phyloP scores from a whole-genome alignment of 2,329 filamentous ascomycete genomes.

The Elsinoe arachidis region DNA sequence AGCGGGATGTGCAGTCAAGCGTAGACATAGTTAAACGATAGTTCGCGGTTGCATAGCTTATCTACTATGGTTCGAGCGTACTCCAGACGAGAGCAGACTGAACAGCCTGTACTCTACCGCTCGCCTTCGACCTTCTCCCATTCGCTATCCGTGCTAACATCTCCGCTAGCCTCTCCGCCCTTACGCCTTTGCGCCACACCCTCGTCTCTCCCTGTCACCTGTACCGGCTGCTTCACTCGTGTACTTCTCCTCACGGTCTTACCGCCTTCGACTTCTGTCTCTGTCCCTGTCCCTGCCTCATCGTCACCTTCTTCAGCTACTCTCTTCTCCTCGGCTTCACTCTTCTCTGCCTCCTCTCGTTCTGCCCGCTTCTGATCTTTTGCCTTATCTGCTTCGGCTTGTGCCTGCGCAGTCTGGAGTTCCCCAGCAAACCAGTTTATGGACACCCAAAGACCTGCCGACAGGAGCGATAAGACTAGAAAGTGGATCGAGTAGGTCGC shows the following conservation, averaged over 20 bases:
- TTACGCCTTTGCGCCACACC: slow-evolving; percentile 14
- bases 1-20: not conserved
- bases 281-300: slow-evolving; percentile 41
- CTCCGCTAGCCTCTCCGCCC: slow-evolving; percentile 23
- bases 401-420: slow-evolving; percentile 39
- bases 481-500: slow-evolving; percentile 87
- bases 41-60: not conserved
- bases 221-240: slow-evolving; percentile 4
- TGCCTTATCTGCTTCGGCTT: slow-evolving; percentile 43
- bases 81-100: not conserved
- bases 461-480: slow-evolving; percentile 67
- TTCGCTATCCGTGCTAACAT: slow-evolving; percentile 73
- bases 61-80: not conserved
- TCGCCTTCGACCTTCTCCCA: slow-evolving; percentile 88
- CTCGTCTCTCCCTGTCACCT: not conserved
- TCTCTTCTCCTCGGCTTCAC: slow-evolving; percentile 28
- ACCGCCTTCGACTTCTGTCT: slow-evolving; percentile 25
- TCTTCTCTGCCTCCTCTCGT: slow-evolving; percentile 34
- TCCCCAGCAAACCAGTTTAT: slow-evolving; percentile 95
- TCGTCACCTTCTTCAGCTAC: slow-evolving; percentile 26
- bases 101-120: slow-evolving; percentile 23
- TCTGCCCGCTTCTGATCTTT: slow-evolving; percentile 39
- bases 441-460: slow-evolving; percentile 76
- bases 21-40: not conserved
- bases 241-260: slow-evolving; percentile 15